Evolutionary conservation across 1,139 yeast genomes (phyloP), one percentile per base, ranked within the genome.

Genomic region (Kodamaea anthophila): DNA sequence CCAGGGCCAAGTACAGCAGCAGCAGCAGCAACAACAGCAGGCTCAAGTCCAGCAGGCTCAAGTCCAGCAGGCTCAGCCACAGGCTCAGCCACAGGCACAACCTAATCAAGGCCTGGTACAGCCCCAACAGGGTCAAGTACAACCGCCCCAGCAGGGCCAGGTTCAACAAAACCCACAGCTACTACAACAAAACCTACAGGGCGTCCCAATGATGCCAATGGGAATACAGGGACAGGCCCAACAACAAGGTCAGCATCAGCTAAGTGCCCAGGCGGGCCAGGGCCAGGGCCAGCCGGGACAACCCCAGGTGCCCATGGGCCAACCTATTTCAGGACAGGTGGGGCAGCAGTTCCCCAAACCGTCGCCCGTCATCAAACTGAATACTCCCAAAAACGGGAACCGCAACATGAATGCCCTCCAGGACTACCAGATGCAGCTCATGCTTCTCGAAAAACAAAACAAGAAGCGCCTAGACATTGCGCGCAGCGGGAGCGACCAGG

Each of bases 361-460:
- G 30, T 34, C 40, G 12, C 40, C 36, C 3, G 34, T 37, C 11
- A 35, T 34, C 27, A 13, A 33, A 23, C 26, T 14, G 27, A 21
- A 33, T 13, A 31, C 30, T 7, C 32, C 34, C 13, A 29, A 29
- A 23, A 29, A 32, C 9, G 36, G 35, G 18, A 45, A 40, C 29
- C 48, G 60, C 30, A 65, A 62, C 41, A 51, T 55, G 43, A 64
- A 64, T 43, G 72, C 73, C 2, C 58, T 81, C 28, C 82, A 77
- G 39, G 88, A 81, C 49, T 82, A 82, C 51, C 91, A 82, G 51
- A 73, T 74, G 69, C 91, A 82, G 52, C 57, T 82, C 40, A 72
- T 81, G 75, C 52, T 78, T 25, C 56, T 82, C 36, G 91, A 82
- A 41, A 74, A 75, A 41, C 87, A 79, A 47, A 80, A 80, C 51